phyloP scores from a whole-genome alignment of 305 asterid genomes.

The Lippia alba region DNA sequence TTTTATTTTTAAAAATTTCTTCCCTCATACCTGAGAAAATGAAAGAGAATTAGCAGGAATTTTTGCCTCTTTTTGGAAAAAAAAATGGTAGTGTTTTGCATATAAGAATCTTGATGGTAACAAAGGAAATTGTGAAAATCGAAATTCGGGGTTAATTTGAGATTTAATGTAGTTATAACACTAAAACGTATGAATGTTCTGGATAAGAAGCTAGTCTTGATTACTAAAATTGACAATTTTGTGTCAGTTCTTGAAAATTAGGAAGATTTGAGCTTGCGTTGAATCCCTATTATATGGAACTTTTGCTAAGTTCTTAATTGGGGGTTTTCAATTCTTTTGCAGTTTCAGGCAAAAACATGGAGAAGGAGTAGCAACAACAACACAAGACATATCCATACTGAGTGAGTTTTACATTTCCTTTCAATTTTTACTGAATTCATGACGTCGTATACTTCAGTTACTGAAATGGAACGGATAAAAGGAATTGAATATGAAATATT shows the following conservation, averaged over 20 bases:
- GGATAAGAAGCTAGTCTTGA: neutral
- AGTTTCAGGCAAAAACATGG: conserved; percentile 32
- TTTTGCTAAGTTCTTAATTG: conserved; percentile 18
- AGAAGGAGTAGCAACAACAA: conserved; percentile 7
- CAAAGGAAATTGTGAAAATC: conserved; percentile 7
- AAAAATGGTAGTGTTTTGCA: conserved; percentile 25
- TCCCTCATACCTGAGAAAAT: too few species aligned
- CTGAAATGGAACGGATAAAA: too few species aligned
- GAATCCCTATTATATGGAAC: too few species aligned
- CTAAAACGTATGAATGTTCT: neutral
- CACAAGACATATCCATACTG: conserved; percentile 25
- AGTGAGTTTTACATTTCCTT: conserved; percentile 40
- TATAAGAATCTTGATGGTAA: neutral
- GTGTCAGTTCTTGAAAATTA: conserved; percentile 20
- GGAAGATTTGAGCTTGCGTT: neutral
- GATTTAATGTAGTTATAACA: conserved; percentile 4
- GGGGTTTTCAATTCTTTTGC: neutral
- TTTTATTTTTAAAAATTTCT: too few species aligned
- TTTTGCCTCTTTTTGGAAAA: too few species aligned
- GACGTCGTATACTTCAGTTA: too few species aligned
- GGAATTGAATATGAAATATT: too few species aligned
- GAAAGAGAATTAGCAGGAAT: too few species aligned
- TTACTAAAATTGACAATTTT: conserved; percentile 1
- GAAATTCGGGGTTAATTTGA: neutral
- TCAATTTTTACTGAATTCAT: neutral